Evolutionary conservation across 305 asterid genomes (phyloP).

Genomic region (Solanum hybrid): DNA sequence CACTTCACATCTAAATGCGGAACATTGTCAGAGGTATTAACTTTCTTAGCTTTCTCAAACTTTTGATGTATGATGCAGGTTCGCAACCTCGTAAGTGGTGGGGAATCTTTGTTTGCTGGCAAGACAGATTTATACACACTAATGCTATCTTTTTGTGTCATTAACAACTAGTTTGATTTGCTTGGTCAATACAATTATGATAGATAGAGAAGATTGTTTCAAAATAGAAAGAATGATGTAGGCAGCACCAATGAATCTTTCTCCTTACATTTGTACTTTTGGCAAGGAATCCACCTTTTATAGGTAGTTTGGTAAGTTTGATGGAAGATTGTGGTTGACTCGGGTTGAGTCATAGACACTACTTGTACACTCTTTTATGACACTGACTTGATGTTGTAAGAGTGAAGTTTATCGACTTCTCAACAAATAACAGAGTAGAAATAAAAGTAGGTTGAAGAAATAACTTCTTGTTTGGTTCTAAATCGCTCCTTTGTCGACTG

Average conservation of each 20-base stretch:
- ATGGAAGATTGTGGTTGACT: neutral
- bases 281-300: neutral
- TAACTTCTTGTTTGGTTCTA: neutral
- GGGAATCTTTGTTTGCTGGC: neutral
- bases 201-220: neutral
- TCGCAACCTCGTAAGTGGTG: neutral
- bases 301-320: neutral
- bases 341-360: neutral
- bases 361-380: neutral
- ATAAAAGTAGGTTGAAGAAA: neutral
- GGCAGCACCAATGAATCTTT: neutral
- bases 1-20: conserved; percentile 23
- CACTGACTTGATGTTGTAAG: neutral
- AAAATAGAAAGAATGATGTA: neutral
- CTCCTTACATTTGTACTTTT: neutral
- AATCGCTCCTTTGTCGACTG: neutral
- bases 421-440: neutral
- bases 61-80: neutral
- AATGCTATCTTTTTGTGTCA: neutral
- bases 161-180: neutral
- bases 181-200: neutral
- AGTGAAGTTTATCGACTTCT: neutral
- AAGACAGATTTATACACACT: neutral
- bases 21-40: conserved; percentile 32
- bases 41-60: neutral